Evolutionary conservation across 148 eudicot species (phyloP).

Genomic region (Nepenthes mirabilis): DNA sequence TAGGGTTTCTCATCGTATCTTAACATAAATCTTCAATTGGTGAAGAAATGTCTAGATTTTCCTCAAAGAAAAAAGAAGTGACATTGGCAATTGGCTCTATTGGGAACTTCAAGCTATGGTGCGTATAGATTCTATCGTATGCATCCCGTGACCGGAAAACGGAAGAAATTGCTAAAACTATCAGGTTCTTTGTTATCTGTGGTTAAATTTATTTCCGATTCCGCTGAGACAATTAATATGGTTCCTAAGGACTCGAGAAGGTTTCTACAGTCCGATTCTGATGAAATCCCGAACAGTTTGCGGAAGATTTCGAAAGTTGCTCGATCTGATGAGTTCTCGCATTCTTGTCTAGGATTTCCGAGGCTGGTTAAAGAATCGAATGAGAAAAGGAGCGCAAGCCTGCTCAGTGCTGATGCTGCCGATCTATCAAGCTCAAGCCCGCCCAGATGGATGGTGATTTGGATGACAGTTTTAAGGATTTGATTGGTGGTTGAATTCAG

Average conservation of each 20-base stretch:
- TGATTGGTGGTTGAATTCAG: conserved; percentile 31
- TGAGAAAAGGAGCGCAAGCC: no score
- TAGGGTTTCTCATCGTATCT: no score
- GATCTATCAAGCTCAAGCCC: no score
- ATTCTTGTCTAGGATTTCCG: no score
- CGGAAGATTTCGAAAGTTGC: conserved; percentile 9
- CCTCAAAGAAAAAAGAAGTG: no score
- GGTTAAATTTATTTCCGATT: conserved; percentile 9
- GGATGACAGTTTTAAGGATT: no score
- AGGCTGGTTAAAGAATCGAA: no score
- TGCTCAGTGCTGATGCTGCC: no score
- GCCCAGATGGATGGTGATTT: no score
- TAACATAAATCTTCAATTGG: no score
- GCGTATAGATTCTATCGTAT: neutral
- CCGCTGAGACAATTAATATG: conserved; percentile 12
- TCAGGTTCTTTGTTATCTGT: conserved; percentile 4
- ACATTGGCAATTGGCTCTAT: neutral
- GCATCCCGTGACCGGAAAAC: neutral
- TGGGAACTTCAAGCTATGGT: neutral
- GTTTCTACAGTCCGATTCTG: conserved; percentile 10
- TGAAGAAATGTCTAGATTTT: no score
- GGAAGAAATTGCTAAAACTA: neutral
- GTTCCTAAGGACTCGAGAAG: conserved; percentile 10
- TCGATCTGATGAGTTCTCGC: conserved; percentile 5
- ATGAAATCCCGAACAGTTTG: conserved; percentile 12